These are phyloP conservation scores for Coleophoma cylindrospora DNA, from an alignment of 2,329 filamentous ascomycete genomes.

Conservation along the genomic window DNA sequence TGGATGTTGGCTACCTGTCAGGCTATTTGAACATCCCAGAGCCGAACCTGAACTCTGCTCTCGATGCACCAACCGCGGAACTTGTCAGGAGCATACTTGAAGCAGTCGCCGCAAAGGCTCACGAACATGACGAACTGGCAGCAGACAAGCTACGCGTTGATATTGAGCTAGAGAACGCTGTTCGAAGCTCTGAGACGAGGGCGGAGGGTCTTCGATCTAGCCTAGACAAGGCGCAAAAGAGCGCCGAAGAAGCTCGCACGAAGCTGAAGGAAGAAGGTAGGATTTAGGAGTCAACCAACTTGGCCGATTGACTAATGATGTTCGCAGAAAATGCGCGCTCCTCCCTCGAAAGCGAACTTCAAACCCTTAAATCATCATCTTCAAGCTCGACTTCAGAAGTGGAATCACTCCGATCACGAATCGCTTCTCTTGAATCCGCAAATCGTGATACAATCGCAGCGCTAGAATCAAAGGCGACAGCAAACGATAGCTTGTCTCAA, in stretches of 20 bases:
- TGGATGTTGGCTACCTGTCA: slow-evolving; percentile 71
- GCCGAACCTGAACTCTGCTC: slow-evolving; percentile 52
- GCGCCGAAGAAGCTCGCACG: slow-evolving; percentile 74
- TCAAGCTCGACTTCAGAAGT: slow-evolving; percentile 71
- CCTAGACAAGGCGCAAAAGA: slow-evolving; percentile 77
- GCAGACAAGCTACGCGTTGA: slow-evolving; percentile 85
- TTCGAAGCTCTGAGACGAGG: slow-evolving; percentile 78
- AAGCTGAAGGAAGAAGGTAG: slow-evolving; percentile 81
- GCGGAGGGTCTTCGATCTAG: slow-evolving; percentile 76
- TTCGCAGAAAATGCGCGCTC: slow-evolving; percentile 70
- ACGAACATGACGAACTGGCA: slow-evolving; percentile 75
- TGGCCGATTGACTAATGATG: slow-evolving; percentile 9
- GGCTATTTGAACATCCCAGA: slow-evolving; percentile 66
- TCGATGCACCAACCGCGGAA: slow-evolving; percentile 69
- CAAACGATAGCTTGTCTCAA: slow-evolving; percentile 79
- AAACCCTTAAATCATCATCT: slow-evolving; percentile 69
- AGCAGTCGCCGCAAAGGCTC: slow-evolving; percentile 72
- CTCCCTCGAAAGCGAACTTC: slow-evolving; percentile 74
- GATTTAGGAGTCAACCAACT: slow-evolving; percentile 9
- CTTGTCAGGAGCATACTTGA: slow-evolving; percentile 71
- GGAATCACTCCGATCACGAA: slow-evolving; percentile 73
- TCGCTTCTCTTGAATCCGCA: slow-evolving; percentile 81
- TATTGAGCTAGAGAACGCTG: slow-evolving; percentile 88
- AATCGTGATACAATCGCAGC: slow-evolving; percentile 87
- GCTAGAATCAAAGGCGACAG: slow-evolving; percentile 82